Base-by-base conservation (phyloP, 192 early-diverging fungal species). In the Chytriomyces confervae region DNA sequence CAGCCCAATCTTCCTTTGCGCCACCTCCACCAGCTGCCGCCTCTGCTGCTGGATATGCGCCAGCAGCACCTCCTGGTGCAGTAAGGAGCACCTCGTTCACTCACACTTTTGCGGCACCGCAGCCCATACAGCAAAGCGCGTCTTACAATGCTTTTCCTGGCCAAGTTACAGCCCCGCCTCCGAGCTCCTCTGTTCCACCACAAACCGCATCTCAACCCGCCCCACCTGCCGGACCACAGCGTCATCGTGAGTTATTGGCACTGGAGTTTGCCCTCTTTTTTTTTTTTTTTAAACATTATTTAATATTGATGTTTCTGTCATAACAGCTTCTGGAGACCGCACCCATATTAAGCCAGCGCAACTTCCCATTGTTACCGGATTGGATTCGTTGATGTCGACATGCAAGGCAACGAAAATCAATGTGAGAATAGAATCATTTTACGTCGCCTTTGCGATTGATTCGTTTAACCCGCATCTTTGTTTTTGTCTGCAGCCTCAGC, bases 341-440 rank as follows among this genome's bases (percentile, higher is more conserved):
- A 86, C 87, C 7, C 95, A 96, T 74, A 92, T 97, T 70, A 91
- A 96, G 16, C 79, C 87, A 10, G 87, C 84, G 47, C 91, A 95
- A 66, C 92, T 89, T 78, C 79, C 87, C 5, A 82, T 95, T 20
- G 88, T 87, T 11, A 77, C 64, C 27, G 83, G 86, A 62, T 49
- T 81, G 18, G 80, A 79, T 73, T n/a, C 60, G 20, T 61, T 79
- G 60, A 71, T 79, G 68, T 27, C 16, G 6, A 27, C 29, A 7
- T 72, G 69, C 60, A 79, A 72, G 49, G 77, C 61, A 49, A 44
- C 46, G 20, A 74, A 74, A 63, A 62, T 61, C 3, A 57, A 74
- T 43, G 66, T 67, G n/a, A 47, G 66, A 47, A 10, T 62, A 18
- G 29, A 36, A 4, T 72, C n/a, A 23, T 6, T 61, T 70, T 70